A percentile compares a stretch with the other conserved stretches of the same genome.
These are phyloP conservation scores for Oryza officinalis DNA, from an alignment of 176 grass and related monocot species.

Conservation along the genomic window DNA sequence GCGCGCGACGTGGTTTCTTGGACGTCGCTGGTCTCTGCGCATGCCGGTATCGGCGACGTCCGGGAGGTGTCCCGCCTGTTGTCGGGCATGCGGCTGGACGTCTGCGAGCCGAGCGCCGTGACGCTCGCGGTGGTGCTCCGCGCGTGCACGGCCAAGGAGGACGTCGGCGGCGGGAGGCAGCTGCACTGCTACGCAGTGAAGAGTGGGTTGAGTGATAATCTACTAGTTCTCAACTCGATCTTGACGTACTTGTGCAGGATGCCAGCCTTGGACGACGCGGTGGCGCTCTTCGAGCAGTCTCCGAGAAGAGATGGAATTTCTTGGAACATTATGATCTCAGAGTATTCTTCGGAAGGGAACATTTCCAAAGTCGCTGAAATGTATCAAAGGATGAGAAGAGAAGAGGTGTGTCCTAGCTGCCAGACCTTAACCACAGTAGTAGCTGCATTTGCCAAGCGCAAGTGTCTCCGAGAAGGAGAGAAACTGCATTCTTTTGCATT, in stretches of 20 bases:
- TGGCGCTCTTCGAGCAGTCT: slow-evolving; percentile 18
- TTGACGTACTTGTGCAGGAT: slow-evolving; percentile 9
- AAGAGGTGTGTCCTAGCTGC: slow-evolving; percentile 30
- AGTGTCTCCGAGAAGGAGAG: slow-evolving; percentile 31
- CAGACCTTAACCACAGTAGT: slow-evolving; percentile 49
- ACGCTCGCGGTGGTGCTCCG: slow-evolving; percentile 4
- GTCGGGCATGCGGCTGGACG: background rate
- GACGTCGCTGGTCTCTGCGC: slow-evolving; percentile 38
- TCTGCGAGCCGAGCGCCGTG: background rate
- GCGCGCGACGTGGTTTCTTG: slow-evolving; percentile 51
- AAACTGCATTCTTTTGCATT: slow-evolving; percentile 41
- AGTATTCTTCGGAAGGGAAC: slow-evolving; percentile 24
- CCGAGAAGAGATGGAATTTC: slow-evolving; percentile 4
- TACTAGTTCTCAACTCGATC: slow-evolving; percentile 27
- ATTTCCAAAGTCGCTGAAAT: slow-evolving; percentile 16
- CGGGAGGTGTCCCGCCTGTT: background rate
- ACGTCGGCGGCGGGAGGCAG: background rate
- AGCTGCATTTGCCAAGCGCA: slow-evolving; percentile 35
- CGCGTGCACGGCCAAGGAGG: background rate
- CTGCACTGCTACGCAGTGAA: slow-evolving; percentile 7
- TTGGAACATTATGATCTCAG: slow-evolving; percentile 54
- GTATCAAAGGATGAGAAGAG: slow-evolving; percentile 38
- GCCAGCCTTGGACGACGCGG: background rate
- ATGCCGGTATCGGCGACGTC: background rate
- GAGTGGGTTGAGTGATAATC: background rate